phyloP scores from a whole-genome alignment of 2,329 filamentous ascomycete genomes.

The Fonsecaea monophora region DNA sequence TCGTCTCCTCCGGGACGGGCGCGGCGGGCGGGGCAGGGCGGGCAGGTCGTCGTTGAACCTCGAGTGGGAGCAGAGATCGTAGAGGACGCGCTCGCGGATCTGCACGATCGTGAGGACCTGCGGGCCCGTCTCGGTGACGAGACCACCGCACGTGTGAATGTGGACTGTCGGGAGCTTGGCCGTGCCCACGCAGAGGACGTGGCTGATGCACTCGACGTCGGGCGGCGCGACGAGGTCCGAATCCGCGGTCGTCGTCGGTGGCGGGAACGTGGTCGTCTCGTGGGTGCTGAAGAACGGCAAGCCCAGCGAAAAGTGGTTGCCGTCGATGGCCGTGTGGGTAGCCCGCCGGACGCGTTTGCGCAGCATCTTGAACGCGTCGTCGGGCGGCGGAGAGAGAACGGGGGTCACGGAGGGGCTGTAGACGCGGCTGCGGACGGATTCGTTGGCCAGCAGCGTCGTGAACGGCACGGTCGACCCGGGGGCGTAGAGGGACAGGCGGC shows the following conservation, averaged over 20 bases:
- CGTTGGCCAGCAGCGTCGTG: slow-evolving; percentile 24
- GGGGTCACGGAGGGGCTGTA: not conserved
- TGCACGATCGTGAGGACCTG: slow-evolving; percentile 23
- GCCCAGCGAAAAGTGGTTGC: slow-evolving; percentile 8
- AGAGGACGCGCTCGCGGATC: slow-evolving; percentile 11
- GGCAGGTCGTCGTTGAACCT: slow-evolving; percentile 18
- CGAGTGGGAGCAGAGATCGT: slow-evolving; percentile 13
- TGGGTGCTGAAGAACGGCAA: slow-evolving; percentile 21
- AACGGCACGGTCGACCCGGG: slow-evolving; percentile 29
- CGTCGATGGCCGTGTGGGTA: slow-evolving; percentile 16
- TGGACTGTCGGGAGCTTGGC: slow-evolving; percentile 3
- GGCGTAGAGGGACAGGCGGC: slow-evolving; percentile 32
- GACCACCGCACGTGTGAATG: not conserved
- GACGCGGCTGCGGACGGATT: slow-evolving; percentile 4
- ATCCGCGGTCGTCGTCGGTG: not conserved
- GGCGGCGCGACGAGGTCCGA: not conserved
- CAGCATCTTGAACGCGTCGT: not conserved
- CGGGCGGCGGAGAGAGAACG: not conserved
- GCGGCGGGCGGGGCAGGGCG: slow-evolving; percentile 18
- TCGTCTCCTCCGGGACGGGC: slow-evolving; percentile 9
- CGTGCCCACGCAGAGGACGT: slow-evolving; percentile 18
- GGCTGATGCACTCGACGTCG: slow-evolving; percentile 14
- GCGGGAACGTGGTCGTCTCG: not conserved
- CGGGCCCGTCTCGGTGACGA: slow-evolving; percentile 3
- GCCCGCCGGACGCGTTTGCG: slow-evolving; percentile 1